Conservation (phyloP, 768 basidiomycete species). For the Lactarius trivialis region DNA sequence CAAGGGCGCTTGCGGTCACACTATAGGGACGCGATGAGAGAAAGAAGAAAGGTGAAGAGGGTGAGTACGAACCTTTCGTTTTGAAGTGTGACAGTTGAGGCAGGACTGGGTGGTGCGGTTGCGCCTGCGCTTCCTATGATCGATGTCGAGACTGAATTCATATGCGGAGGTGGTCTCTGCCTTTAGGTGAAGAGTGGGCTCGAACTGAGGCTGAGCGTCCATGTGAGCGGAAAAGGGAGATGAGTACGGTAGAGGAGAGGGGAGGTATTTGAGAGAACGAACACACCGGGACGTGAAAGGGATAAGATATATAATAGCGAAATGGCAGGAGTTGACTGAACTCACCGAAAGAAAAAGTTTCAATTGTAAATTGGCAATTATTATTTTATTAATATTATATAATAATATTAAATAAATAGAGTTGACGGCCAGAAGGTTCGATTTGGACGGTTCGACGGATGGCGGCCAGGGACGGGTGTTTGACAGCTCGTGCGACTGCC, state of each 20-base stretch:
- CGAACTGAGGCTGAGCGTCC: conserved; percentile 16
- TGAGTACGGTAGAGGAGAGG: conserved; percentile 11
- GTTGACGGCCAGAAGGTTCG: conserved; percentile 9
- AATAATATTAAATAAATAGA: not conserved
- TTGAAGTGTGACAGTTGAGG: conserved; percentile 88
- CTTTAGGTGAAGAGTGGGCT: conserved; percentile 36
- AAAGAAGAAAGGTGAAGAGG: conserved; percentile 6
- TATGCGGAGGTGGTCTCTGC: conserved; percentile 29
- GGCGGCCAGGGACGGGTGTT: conserved; percentile 19
- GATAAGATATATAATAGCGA: conserved; percentile 8
- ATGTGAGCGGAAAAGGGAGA: conserved; percentile 33
- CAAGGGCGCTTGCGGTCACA: conserved; percentile 92
- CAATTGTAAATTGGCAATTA: not conserved
- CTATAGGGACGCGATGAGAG: conserved; percentile 34
- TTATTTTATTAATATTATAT: not conserved
- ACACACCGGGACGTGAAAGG: conserved; percentile 7
- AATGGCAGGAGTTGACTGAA: not conserved
- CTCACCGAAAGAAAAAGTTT: not conserved
- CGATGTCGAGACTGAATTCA: conserved; percentile 55
- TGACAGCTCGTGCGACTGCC: conserved; percentile 23
- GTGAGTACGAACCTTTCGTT: conserved; percentile 63
- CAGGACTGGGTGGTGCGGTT: conserved; percentile 89
- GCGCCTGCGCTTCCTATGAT: conserved; percentile 78
- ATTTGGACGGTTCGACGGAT: conserved; percentile 8
- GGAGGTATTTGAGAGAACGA: conserved; percentile 20